Percentiles rank a stretch among this genome's conserved stretches.
Conservation (phyloP, 148 eudicot genomes). For the Chenopodium berlandieri region DNA sequence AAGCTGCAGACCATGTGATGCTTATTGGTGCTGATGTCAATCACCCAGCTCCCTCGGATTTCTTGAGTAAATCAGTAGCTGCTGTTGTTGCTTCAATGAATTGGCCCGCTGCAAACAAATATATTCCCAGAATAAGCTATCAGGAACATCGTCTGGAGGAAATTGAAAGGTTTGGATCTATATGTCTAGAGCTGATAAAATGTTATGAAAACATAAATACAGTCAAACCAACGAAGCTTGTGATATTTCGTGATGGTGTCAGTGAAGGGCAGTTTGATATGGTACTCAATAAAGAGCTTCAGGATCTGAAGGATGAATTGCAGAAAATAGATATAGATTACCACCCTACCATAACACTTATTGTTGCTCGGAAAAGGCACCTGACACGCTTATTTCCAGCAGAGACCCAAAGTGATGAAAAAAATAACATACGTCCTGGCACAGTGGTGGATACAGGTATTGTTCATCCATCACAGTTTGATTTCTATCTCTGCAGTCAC, state of each 20-base stretch:
- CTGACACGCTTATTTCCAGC: conserved; percentile 77
- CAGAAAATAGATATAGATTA: conserved; percentile 14
- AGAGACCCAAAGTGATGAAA: conserved; percentile 47
- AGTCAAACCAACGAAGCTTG: conserved; percentile 25
- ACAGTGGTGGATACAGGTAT: conserved; percentile 81
- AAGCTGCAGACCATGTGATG: conserved; percentile 44
- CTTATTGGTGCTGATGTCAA: conserved; percentile 91
- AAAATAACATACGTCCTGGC: conserved; percentile 56
- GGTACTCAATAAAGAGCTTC: conserved; percentile 46
- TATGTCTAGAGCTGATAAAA: conserved; percentile 29
- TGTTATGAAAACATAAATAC: conserved; percentile 25
- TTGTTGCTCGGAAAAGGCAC: conserved; percentile 83
- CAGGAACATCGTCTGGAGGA: conserved; percentile 51
- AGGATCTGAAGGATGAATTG: conserved; percentile 15
- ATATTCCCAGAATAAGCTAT: conserved; percentile 66
- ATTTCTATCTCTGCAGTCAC: conserved; percentile 84
- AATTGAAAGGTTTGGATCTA: conserved; percentile 24
- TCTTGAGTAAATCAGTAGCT: conserved; percentile 74
- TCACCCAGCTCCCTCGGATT: conserved; percentile 81
- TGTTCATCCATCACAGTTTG: conserved; percentile 81
- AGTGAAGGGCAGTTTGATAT: conserved; percentile 95
- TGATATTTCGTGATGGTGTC: conserved; percentile 74
- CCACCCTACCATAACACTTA: conserved; percentile 77
- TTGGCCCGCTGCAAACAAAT: conserved; percentile 85
- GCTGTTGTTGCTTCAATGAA: conserved; percentile 88